Base-by-base conservation (phyloP, 2,329 filamentous ascomycete species). In the Torrubiella hemipterigena region DNA sequence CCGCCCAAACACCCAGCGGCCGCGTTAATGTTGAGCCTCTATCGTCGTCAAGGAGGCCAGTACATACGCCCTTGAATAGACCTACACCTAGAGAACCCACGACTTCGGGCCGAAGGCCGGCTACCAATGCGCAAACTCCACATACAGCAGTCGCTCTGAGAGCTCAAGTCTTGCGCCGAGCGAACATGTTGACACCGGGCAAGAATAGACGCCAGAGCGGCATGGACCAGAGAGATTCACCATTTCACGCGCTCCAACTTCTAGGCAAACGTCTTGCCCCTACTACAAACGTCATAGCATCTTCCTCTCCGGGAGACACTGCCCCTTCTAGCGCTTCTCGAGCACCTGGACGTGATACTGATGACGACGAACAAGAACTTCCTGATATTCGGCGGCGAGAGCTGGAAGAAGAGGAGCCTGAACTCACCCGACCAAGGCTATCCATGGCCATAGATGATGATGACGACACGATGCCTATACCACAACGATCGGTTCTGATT, bases 111-210 rank as follows among this genome's bases (percentile, higher is more conserved):
- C 46, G 55, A 11, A 54, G 54, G 19, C 61, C 60, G 9, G 58
- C 60, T 24, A 51, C 49, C 38, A 58, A 61, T 49, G 56, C 58
- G 10, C 56, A 63, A 4, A 78, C 74, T 13, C 74, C 74, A 0
- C 74, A 79, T 46, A 72, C 67, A 28, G 67, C 67, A 42, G 73
- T 73, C 9, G 74, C 74, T 26, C 65, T 65, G 29, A 61, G 68
- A 27, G 65, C 72, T 19, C 59, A 77, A 31, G 65, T 76, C 41
- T 63, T 67, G 39, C 69, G 73, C 5, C 67, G 74, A 25, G 65
- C 67, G 3, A 69, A 69, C 28, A 57, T 73, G 29, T 64, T 75
- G 38, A 79, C 74, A 0, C 74, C 74, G 0, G 72, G 70, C 13
- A 67, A 66, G 38, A 64, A 65, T 32, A 63, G 68, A 14, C 61